phyloP scores from a whole-genome alignment of 371 early-diverging fungal genomes.

The Chytridium lagenaria region DNA sequence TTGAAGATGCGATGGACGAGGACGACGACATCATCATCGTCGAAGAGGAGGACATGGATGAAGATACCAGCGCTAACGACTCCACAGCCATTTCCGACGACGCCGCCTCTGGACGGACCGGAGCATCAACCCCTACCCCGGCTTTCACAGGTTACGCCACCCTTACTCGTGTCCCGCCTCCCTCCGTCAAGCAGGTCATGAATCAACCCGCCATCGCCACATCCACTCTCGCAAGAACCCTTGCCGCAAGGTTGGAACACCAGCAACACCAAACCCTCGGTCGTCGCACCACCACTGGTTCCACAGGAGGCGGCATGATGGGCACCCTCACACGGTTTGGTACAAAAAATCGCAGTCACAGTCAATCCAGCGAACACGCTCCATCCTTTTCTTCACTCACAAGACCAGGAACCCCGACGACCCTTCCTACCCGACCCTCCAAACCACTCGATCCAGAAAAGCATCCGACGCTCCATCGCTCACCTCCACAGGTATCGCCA shows the following conservation, averaged over 20 bases:
- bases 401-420: constrained; percentile 6
- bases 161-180: constrained; percentile 4
- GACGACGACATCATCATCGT: not conserved
- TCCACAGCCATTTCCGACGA: not conserved
- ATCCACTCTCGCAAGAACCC: constrained; percentile 1
- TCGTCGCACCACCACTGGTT: not conserved
- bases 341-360: not conserved
- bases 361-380: not conserved
- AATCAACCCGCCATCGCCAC: constrained; percentile 14
- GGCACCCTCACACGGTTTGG: not conserved
- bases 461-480: not conserved
- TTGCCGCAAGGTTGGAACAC: constrained; percentile 3
- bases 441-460: not conserved
- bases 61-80: not conserved
- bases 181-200: constrained; percentile 6
- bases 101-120: not conserved
- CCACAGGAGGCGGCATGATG: not conserved
- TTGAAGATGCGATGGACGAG: not conserved
- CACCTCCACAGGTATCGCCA: not conserved
- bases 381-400: not conserved
- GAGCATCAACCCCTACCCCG: not conserved
- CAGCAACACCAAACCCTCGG: not conserved
- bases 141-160: not conserved
- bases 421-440: not conserved
- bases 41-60: not conserved